A percentile compares a stretch with the other conserved stretches of the same genome.
Evolutionary conservation across 805 yeast species (phyloP).

Genomic region (Lachancea lanzarotensis): DNA sequence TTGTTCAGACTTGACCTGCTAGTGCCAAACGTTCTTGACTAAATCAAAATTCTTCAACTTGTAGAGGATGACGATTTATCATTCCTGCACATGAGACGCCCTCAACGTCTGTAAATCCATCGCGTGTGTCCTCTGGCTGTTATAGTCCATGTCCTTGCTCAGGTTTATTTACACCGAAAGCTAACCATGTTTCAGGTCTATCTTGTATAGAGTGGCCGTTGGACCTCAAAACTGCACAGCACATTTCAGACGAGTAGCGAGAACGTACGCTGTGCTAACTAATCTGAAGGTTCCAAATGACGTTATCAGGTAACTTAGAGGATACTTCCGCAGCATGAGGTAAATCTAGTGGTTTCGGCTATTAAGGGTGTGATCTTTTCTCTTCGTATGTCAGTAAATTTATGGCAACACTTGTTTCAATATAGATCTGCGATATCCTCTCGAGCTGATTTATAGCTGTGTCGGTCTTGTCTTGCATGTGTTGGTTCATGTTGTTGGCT

Average conservation of each 20-base stretch:
- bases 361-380: neutral
- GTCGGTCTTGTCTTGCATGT: neutral
- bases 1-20: no score
- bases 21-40: no score
- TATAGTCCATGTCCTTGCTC: neutral
- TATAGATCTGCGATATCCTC: conserved; percentile 13
- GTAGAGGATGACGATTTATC: no score
- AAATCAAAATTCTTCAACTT: no score
- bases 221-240: conserved; percentile 2
- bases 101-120: no score
- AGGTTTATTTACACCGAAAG: neutral
- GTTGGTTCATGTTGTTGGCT: neutral
- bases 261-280: neutral
- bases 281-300: no score
- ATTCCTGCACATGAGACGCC: no score
- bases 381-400: neutral
- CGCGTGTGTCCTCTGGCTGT: neutral
- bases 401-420: neutral
- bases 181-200: conserved; percentile 1
- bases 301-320: no score
- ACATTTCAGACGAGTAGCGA: neutral
- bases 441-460: conserved; percentile 2
- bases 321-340: no score
- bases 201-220: neutral
- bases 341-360: neutral